Conservation (phyloP, 176 grass and related monocot genomes). For the Zea mays region DNA sequence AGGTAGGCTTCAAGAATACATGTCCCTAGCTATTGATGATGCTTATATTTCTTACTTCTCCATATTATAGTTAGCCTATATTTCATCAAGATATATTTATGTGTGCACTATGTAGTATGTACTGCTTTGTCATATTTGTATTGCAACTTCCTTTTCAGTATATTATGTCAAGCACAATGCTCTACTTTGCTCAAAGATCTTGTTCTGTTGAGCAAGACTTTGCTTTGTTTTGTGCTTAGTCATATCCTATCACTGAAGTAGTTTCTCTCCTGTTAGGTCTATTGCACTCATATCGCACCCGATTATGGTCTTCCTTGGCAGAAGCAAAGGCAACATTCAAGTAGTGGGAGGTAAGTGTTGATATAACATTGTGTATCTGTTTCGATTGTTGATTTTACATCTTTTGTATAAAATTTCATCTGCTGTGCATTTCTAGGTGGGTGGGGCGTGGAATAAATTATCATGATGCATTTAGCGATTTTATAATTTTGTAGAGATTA, state of each 20-base stretch:
- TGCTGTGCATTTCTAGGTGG: background rate
- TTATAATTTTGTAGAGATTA: conserved; percentile 15
- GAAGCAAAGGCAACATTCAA: conserved; percentile 86
- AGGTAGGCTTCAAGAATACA: conserved; percentile 52
- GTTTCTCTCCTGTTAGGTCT: conserved; percentile 64
- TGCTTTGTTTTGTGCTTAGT: conserved; percentile 29
- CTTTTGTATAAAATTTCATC: background rate
- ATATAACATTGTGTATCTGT: conserved; percentile 23
- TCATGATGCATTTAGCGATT: conserved; percentile 21
- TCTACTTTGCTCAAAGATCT: conserved; percentile 21
- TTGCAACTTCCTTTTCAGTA: conserved; percentile 2
- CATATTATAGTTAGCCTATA: background rate
- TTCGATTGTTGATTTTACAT: conserved; percentile 12
- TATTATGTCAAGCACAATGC: conserved; percentile 5
- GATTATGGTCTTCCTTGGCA: conserved; percentile 98
- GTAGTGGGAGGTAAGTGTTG: conserved; percentile 74
- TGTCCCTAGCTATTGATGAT: background rate
- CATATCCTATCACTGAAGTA: conserved; percentile 22
- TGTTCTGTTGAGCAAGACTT: conserved; percentile 11
- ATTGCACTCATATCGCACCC: conserved; percentile 83
- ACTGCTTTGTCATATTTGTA: conserved; percentile 22
- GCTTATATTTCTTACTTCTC: background rate
- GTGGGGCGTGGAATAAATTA: background rate
- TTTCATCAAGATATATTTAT: conserved; percentile 1
- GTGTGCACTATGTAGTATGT: background rate